Base-by-base conservation (phyloP, 2,329 filamentous ascomycete genomes). In the Clarireedia paspali region DNA sequence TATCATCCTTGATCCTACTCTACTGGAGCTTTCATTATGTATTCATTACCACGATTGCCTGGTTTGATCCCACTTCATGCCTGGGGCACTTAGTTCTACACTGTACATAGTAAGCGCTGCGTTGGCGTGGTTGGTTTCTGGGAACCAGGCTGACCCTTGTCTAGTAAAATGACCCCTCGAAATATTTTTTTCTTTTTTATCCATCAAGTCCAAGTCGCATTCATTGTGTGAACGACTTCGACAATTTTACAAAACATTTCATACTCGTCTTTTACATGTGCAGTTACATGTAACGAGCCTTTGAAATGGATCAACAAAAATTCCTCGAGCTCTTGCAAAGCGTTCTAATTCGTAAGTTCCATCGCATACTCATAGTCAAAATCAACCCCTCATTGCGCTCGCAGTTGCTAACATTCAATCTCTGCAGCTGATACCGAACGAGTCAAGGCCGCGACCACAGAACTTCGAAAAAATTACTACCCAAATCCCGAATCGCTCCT, bases 391-490 rank as follows among this genome's bases (percentile, higher is more conserved):
- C 34, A 60, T 20, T 38, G 27, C 53, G 51, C 59, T 60, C 47
- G 48, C 38, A 46, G 47, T 60, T 65, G 50, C 63, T 68, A 60
- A 67, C 55, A 30, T 44, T 53, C 58, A 36, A 66, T 68, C 36
- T 17, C 39, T 54, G 40, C 52, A 95, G 91, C 94, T 70, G 87
- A 95, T 74, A 96, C 91, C 63, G 84, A 89, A 65, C 84, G 85
- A 74, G 85, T 95, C 73, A 95, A 96, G 81, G 84, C 88, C 63
- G 90, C 91, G 61, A 99, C 92, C 17, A 84, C 88, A 57, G 85
- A 91, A 67, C 83, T 97, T 59, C 91, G 95, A 74, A 94, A 95
- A 74, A 89, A 88, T 74, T 97, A 89, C 79, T 97, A 95, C 77
- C 85, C 84, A 67, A 83, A 90, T 64, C 87, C 92, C 40, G 83